Conservation (phyloP, 352 stramenopile species). For the Plasmopara viticola region DNA sequence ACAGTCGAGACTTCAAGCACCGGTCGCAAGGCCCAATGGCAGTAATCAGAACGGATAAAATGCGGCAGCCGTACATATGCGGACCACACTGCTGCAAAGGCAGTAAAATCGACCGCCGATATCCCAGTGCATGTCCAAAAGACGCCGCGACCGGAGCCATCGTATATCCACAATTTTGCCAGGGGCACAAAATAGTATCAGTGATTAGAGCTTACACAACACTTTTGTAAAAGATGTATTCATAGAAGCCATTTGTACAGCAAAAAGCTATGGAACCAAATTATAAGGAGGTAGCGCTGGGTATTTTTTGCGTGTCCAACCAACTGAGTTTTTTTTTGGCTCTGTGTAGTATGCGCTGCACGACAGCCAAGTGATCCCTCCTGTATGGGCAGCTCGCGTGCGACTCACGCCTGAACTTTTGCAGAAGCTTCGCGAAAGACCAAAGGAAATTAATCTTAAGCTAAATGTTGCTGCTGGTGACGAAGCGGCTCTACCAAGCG, state of each 20-base stretch:
- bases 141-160: not conserved
- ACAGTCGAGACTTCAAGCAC: not conserved
- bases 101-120: slow-evolving; percentile 4
- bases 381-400: slow-evolving; percentile 60
- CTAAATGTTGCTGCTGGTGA: slow-evolving; percentile 16
- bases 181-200: too few species aligned
- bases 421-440: slow-evolving; percentile 38
- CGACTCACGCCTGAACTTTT: slow-evolving; percentile 73
- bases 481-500: slow-evolving; percentile 6
- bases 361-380: slow-evolving; percentile 31
- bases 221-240: too few species aligned
- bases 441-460: slow-evolving; percentile 21
- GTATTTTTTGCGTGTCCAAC: slow-evolving; percentile 1
- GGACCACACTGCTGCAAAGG: not conserved
- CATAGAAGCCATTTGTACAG: too few species aligned
- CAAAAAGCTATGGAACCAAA: not conserved
- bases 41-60: slow-evolving; percentile 13
- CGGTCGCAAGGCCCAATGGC: not conserved
- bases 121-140: slow-evolving; percentile 2
- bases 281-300: not conserved
- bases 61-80: not conserved
- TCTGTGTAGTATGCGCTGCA: slow-evolving; percentile 61
- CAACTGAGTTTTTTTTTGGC: not conserved
- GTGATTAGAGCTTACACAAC: too few species aligned
- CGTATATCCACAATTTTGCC: too few species aligned